Conservation (phyloP, 495 filamentous ascomycete species). For the Xanthoparmelia taractica region DNA sequence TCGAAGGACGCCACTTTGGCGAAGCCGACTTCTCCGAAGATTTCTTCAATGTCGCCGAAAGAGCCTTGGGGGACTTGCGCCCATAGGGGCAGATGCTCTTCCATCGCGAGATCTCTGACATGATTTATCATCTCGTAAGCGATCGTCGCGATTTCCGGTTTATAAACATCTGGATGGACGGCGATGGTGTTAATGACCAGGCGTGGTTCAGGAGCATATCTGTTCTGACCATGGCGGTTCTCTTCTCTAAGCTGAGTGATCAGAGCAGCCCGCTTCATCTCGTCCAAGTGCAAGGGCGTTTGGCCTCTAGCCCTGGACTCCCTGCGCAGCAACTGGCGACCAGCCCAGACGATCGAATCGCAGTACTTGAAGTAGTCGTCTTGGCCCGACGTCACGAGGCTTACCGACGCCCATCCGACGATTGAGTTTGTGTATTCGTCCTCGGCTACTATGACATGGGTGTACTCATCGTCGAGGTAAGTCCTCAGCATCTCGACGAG, state of each 20-base stretch:
- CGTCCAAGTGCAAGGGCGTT: not conserved
- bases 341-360: slow-evolving; percentile 1
- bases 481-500: not conserved
- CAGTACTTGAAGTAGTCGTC: not conserved
- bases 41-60: not conserved
- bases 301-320: not conserved
- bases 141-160: not conserved
- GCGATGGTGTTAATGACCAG: not conserved
- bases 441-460: not conserved
- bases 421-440: not conserved
- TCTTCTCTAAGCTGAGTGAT: not conserved
- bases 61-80: not conserved
- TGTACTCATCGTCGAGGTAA: not conserved
- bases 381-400: not conserved
- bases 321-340: not conserved
- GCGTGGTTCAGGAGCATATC: not conserved
- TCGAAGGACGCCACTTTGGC: not conserved
- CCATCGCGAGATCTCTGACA: not conserved
- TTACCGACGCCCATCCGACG: not conserved
- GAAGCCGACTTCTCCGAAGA: not conserved
- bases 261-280: not conserved
- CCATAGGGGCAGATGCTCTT: not conserved
- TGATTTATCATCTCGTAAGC: not conserved
- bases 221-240: not conserved
- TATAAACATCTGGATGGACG: not conserved